phyloP scores from a whole-genome alignment of 2,329 filamentous ascomycete species.

The Xylariaceae sp. region DNA sequence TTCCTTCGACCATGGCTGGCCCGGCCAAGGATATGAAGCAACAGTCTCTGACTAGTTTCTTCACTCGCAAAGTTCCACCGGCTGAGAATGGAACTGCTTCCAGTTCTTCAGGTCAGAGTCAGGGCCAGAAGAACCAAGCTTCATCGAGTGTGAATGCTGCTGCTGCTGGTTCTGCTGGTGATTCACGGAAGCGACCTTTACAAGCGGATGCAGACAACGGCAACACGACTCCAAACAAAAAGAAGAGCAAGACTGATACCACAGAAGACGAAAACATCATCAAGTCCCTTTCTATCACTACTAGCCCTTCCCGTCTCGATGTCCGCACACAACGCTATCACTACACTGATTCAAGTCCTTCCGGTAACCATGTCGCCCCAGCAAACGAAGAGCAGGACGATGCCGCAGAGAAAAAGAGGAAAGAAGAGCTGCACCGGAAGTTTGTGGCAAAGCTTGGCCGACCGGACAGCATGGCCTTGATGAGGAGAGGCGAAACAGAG shows the following conservation, averaged over 20 bases:
- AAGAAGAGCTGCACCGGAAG: conserved; percentile 68
- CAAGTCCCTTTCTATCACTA: conserved; percentile 18
- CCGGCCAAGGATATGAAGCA: conserved; percentile 59
- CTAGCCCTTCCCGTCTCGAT: conserved; percentile 27
- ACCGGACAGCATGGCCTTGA: conserved; percentile 70
- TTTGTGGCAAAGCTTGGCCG: conserved; percentile 89
- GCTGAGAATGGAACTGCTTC: conserved; percentile 42
- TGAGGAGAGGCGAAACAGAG: conserved; percentile 48
- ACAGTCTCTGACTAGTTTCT: conserved; percentile 81
- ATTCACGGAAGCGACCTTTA: conserved; percentile 47
- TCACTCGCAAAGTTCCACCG: conserved; percentile 50
- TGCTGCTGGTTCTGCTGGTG: conserved; percentile 24
- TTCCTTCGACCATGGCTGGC: conserved; percentile 33
- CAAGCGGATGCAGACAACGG: conserved; percentile 43
- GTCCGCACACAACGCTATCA: conserved; percentile 48
- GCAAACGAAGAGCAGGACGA: conserved; percentile 45
- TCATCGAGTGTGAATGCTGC: conserved; percentile 29
- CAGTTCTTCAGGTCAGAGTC: conserved; percentile 23
- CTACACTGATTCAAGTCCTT: conserved; percentile 43
- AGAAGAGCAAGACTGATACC: conserved; percentile 42
- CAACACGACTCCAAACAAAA: conserved; percentile 41
- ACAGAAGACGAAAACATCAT: conserved; percentile 35
- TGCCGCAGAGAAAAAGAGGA: conserved; percentile 48
- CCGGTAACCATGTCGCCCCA: conserved; percentile 37
- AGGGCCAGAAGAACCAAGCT: conserved; percentile 16